These are phyloP conservation scores for Xerocomus spinulosus DNA, from an alignment of 768 basidiomycete species.

Conservation along the genomic window DNA sequence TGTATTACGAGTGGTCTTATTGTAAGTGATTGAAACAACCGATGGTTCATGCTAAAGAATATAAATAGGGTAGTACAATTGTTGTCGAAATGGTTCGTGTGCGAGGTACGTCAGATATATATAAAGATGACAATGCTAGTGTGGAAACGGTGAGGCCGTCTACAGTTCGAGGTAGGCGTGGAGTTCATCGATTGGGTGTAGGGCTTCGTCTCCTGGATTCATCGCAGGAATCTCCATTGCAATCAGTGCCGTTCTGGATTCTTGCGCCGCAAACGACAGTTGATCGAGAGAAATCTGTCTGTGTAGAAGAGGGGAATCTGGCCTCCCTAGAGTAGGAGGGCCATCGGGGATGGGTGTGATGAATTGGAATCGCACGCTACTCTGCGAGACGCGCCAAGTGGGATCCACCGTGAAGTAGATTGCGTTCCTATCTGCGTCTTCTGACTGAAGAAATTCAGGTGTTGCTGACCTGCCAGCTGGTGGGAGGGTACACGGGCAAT, in stretches of 20 bases:
- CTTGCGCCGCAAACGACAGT: slow-evolving; percentile 3
- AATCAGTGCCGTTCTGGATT: background rate
- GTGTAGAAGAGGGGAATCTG: slow-evolving; percentile 23
- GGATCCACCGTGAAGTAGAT: slow-evolving; percentile 31
- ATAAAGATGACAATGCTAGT: too few species aligned
- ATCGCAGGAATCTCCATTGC: background rate
- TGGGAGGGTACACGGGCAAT: background rate
- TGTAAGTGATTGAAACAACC: slow-evolving; percentile 1
- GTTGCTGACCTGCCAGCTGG: background rate
- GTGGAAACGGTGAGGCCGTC: slow-evolving; percentile 4
- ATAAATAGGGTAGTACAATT: background rate
- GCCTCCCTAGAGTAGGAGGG: slow-evolving; percentile 5
- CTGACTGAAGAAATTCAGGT: background rate
- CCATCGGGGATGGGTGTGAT: slow-evolving; percentile 25
- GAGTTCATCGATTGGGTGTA: slow-evolving; percentile 22
- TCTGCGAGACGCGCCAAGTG: slow-evolving; percentile 18
- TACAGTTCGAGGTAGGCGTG: slow-evolving; percentile 19
- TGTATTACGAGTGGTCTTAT: slow-evolving; percentile 6
- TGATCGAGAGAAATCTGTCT: slow-evolving; percentile 21
- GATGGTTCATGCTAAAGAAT: slow-evolving; percentile 12
- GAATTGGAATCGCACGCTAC: slow-evolving; percentile 15
- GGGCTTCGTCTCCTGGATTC: background rate
- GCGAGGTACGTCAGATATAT: too few species aligned
- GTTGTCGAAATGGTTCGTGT: too few species aligned
- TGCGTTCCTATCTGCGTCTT: slow-evolving; percentile 15